Percentiles rank a stretch among this genome's conserved stretches.
Conservation (phyloP, 805 yeast genomes). For the Zygosaccharomyces bisporus region DNA sequence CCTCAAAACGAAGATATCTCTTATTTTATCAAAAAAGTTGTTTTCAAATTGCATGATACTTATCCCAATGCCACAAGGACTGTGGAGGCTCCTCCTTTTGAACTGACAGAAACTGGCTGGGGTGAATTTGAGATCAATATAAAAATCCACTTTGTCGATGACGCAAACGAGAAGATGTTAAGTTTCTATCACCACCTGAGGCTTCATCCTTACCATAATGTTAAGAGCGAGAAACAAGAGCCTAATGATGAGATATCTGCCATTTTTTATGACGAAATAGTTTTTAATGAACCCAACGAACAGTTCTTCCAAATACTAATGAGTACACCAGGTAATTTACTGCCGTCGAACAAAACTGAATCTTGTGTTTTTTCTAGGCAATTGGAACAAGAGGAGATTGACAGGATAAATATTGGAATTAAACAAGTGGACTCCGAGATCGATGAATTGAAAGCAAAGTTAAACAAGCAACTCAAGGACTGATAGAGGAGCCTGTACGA, state of each 20-base stretch:
- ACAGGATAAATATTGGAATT: conserved; percentile 47
- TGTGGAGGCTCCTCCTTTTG: conserved; percentile 86
- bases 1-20: conserved; percentile 78
- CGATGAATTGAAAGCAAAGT: conserved; percentile 39
- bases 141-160: conserved; percentile 80
- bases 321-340: conserved; percentile 54
- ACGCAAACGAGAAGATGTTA: conserved; percentile 82
- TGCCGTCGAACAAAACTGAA: conserved; percentile 41
- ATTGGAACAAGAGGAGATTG: conserved; percentile 63
- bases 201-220: conserved; percentile 73
- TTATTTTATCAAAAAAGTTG: conserved; percentile 81
- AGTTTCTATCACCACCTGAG: conserved; percentile 85
- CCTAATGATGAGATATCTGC: conserved; percentile 50
- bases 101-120: conserved; percentile 98
- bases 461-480: conserved; percentile 29
- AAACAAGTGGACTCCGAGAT: conserved; percentile 45
- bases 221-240: conserved; percentile 13
- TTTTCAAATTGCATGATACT: conserved; percentile 93
- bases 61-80: conserved; percentile 83
- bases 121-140: conserved; percentile 95
- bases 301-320: conserved; percentile 76
- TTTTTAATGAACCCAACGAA: conserved; percentile 95
- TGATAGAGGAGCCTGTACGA: background rate
- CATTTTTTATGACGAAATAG: conserved; percentile 79
- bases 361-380: conserved; percentile 44